Evolutionary conservation across 352 stramenopile species (phyloP), one percentile per base, ranked within the genome.

Genomic region (Plasmopara halstedii): DNA sequence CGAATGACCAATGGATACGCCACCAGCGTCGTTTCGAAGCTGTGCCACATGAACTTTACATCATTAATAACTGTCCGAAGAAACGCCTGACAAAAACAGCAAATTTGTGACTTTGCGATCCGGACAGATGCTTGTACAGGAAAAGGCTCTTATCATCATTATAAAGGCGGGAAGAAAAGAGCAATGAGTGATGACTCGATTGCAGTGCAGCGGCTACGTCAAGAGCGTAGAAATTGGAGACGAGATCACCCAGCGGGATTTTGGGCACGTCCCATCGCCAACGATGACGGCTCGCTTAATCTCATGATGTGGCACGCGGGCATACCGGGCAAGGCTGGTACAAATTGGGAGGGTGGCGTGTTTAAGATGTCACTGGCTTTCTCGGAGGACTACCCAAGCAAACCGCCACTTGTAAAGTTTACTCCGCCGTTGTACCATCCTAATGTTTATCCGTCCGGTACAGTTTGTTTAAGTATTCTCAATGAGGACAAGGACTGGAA

Each of bases 401-500:
- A 98, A 60, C 96, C 96, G 36, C 96, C 96, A 45, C 97, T 98
- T 52, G 97, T 96, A 74, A 97, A 98, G 74, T 99, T 98, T 76
- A 83, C 95, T 18, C 95, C 96, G 27, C 93, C 95, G 29, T 73
- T 99, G 10, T 99, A 98, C 55, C 96, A 99, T 58, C 89, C 93
- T 21, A 97, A 97, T 56, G 90, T 98, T 34, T 98, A 98, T 64
- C 93, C 93, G 17, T 97, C 85, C 8, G 96, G 96, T 33, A 99
- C 96, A 2, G 96, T 99, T 39, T 99, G 96, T 68, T 68, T 98
- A 19, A 97, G 83, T 56, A 99, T 99, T 58, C 55, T 99, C 29
- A 98, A 99, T 63, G 96, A 99, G 74, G 96, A 99, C 74, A 95
- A 98, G 64, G 95, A 96, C 61, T 99, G 96, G 96, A 95, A 97